Percentiles rank a stretch among this genome's conserved stretches.
Conservation (phyloP, 768 basidiomycete genomes). For the Tricholoma bakamatsutake region DNA sequence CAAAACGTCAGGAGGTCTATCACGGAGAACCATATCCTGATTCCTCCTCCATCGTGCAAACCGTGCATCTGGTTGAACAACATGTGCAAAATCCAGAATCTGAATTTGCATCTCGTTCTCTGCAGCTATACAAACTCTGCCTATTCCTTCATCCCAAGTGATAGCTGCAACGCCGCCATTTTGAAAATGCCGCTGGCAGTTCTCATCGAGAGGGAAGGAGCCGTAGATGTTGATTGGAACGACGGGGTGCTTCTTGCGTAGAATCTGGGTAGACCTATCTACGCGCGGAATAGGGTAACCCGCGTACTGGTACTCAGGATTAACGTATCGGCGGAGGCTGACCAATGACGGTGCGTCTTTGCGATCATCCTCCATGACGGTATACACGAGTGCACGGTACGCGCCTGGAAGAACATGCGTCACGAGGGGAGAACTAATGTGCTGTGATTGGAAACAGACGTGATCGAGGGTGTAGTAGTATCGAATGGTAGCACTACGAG, state of each 20-base stretch:
- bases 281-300: constrained; percentile 5
- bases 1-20: not conserved
- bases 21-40: constrained; percentile 11
- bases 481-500: constrained; percentile 1
- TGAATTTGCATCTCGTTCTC: constrained; percentile 33
- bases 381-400: constrained; percentile 37
- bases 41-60: constrained; percentile 26
- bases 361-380: constrained; percentile 24
- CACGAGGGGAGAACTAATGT: constrained; percentile 20
- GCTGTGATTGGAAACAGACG: constrained; percentile 20
- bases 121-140: constrained; percentile 49
- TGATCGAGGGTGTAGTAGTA: constrained; percentile 22
- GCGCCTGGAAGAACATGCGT: constrained; percentile 37
- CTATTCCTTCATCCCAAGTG: constrained; percentile 62
- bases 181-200: constrained; percentile 9
- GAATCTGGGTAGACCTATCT: constrained; percentile 5
- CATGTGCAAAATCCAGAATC: constrained; percentile 43
- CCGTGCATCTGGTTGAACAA: constrained; percentile 20
- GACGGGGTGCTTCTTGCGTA: constrained; percentile 17
- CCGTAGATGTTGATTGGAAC: constrained; percentile 13
- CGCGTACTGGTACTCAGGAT: constrained; percentile 20
- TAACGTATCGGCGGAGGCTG: constrained; percentile 34
- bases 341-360: constrained; percentile 28
- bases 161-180: constrained; percentile 38
- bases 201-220: constrained; percentile 8